Base-by-base conservation (phyloP, 2,329 filamentous ascomycete species). In the Calonectria montana region DNA sequence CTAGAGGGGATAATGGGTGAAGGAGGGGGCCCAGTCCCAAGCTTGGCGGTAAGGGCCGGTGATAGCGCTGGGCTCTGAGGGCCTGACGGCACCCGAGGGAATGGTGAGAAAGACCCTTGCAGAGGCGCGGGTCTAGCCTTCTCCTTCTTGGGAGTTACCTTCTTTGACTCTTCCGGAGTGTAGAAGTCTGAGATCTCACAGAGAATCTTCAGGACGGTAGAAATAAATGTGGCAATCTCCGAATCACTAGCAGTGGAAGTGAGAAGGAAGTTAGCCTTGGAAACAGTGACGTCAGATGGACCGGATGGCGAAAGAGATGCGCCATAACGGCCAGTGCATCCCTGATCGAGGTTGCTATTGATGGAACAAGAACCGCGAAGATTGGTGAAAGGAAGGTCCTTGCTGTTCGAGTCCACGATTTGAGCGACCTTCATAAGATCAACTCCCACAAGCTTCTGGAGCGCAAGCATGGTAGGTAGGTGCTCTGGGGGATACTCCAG, bases 401-500 rank as follows among this genome's bases (percentile, higher is more conserved):
- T 80, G 71, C 81, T 82, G 18, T 83, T 82, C 12, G 86, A 79
- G 70, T 88, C 84, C 12, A 92, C 79, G 41, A 92, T 87, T 13
- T 89, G 89, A 3, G 88, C 89, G 7, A 92, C 85, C 78, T 90
- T 91, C 81, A 92, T 84, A 25, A 90, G 77, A 39, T 90, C 86
- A 1, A 84, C 82, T 2, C 91, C 91, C 6, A 91, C 84, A 6
- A 92, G 83, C 64, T 86, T 86, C 73, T 91, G 90, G 6, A 93
- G 81, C 0, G 90, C 89, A 5, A 91, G 78, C 2, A 92, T 83
- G 3, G 90, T 90, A 2, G 87, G 76, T 2, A 92, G 83, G 72
- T 92, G 88, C 61, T 88, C 87, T 0, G 87, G 81, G 0, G 90
- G 87, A 73, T 90, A 92, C 68, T 92, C 88, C 10, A 93, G 83